Base-by-base conservation (phyloP, 768 basidiomycete species). In the Suillus subaureus region DNA sequence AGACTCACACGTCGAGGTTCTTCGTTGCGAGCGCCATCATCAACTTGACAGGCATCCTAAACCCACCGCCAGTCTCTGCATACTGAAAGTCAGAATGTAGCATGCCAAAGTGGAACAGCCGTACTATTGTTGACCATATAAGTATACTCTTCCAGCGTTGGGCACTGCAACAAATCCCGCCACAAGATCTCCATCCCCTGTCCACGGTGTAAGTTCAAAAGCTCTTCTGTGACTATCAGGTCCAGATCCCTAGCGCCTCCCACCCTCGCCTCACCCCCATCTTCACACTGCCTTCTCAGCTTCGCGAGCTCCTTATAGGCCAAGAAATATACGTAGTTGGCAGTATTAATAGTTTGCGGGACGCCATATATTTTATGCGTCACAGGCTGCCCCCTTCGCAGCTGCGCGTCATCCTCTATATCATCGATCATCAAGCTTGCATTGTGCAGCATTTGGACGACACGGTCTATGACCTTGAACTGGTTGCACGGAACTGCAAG, bases 311-410 rank as follows among this genome's bases (percentile, higher is more conserved):
- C 93, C 69, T 94, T 85, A 73, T 90, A 96, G 0, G 96, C 97
- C 54, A 95, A 85, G 72, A 99, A 99, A 74, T 97, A 98, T 28
- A 96, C 94, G 69, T 98, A 99, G 73, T 97, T 98, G 0, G 97
- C 97, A 0, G 91, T 89, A 75, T 99, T 99, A 79, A 99, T 96
- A 0, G 97, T 97, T 74, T 98, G 97, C 0, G 97, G 94, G 4
- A 97, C 81, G 1, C 97, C 97, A 70, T 97, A 99, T 69, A 99
- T 97, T 80, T 93, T 94, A 80, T 99, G 96, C 0, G 94, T 88
- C 31, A 96, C 72, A 84, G 96, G 96, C 37, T 86, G 83, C 3
- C 97, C 97, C 68, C 97, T 79, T 26, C 96, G 83, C 45, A 97
- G 81, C 69, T 94, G 92, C 0, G 92, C 92, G 63, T 91, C 92